Evolutionary conservation across 192 early-diverging fungal species (phyloP), one percentile per base, ranked within the genome.

Genomic region (Oehlia diaphana): DNA sequence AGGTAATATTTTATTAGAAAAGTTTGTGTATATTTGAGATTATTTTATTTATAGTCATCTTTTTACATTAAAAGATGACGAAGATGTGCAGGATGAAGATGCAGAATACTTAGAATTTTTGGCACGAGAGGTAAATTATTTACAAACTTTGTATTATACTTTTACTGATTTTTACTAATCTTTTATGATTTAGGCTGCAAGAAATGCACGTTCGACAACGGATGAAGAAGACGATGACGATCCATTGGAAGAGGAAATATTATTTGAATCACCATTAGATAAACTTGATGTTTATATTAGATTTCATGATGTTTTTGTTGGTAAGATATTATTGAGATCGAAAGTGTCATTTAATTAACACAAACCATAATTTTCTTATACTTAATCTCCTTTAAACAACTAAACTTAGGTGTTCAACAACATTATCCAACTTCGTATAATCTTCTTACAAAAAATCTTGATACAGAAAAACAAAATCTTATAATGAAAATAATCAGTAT

Each of bases 201-300:
- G 53, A 19, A 9, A 75, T 9, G 74, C 14, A 33, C 33, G 31
- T 44, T 4, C 66, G 10, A 83, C 80, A 19, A 89, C 89, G 31
- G 91, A 91, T 12, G 89, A 91, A 19, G 89, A 92, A 44, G 91
- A 92, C 14, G 86, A 88, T 39, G 89, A 88, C 28, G 90, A 90
- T n/a, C 87, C 85, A 21, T 84, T 94, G 53, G 88, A 93, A 53
- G 94, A 95, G 79, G 93, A 94, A 81, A 88, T 92, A 31, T 84
- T 91, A 33, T 92, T 94, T 53, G 93, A 94, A 81, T 92, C 93
- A 47, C 93, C 93, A 26, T 83, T 95, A 74, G 94, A 95, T 81
- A 85, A 90, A 65, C 81, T 95, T 65, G 88, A 95, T 81, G 89
- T 92, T 7, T 94, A 94, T 82, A 80, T 92, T 44, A 85, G 86